Evolutionary conservation across 2,329 filamentous ascomycete species (phyloP).

Genomic region (Teratosphaeria epicoccoides): DNA sequence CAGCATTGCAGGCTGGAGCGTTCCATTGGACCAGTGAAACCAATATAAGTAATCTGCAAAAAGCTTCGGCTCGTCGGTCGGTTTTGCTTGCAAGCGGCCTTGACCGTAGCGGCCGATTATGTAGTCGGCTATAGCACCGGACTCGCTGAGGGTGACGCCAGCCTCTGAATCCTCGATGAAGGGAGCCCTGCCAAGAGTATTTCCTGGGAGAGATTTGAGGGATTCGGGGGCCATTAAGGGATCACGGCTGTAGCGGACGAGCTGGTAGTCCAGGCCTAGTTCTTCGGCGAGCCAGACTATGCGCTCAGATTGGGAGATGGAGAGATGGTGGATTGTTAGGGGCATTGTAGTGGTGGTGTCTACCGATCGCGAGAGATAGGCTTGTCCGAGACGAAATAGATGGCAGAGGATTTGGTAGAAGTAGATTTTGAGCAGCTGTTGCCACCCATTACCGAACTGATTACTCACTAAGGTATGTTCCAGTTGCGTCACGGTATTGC

Average conservation of each 20-base stretch:
- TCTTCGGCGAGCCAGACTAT: slow-evolving; percentile 56
- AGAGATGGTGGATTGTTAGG: slow-evolving; percentile 28
- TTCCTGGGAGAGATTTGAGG: slow-evolving; percentile 5
- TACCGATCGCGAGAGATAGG: slow-evolving; percentile 4
- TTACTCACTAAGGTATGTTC: too few species aligned
- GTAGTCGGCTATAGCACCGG: slow-evolving; percentile 3
- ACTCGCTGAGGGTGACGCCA: slow-evolving; percentile 3
- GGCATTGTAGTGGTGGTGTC: slow-evolving; percentile 21
- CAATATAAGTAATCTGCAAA: slow-evolving; percentile 56
- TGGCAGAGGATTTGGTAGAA: too few species aligned
- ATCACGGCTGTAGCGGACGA: slow-evolving; percentile 37
- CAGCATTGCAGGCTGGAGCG: slow-evolving; percentile 26
- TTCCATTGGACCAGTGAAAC: slow-evolving; percentile 35
- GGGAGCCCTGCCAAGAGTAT: slow-evolving; percentile 2
- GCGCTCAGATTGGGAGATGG: slow-evolving; percentile 50
- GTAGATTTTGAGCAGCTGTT: background rate
- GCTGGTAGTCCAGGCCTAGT: slow-evolving; percentile 45
- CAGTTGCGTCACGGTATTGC: background rate
- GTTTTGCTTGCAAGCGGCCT: slow-evolving; percentile 39
- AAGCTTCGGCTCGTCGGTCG: slow-evolving; percentile 31
- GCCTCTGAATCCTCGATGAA: slow-evolving; percentile 1
- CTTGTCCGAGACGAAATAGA: background rate
- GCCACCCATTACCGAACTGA: too few species aligned
- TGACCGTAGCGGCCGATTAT: slow-evolving; percentile 34
- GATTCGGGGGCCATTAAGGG: slow-evolving; percentile 28